phyloP scores from a whole-genome alignment of 2,329 filamentous ascomycete species.

The Didymella glomerata region DNA sequence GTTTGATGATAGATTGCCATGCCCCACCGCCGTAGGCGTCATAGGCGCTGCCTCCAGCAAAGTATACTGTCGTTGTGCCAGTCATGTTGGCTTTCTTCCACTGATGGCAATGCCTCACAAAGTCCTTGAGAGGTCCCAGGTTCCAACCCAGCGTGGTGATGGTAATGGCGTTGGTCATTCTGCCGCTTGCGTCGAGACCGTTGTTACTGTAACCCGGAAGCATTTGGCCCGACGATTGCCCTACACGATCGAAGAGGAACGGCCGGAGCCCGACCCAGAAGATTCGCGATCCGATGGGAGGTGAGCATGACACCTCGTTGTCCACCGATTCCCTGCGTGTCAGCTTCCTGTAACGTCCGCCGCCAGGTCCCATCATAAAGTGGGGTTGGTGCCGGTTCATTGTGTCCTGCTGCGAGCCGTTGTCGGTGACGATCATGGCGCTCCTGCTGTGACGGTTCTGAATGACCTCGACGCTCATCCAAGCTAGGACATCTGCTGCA shows the following conservation, averaged over 20 bases:
- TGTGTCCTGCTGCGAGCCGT: constrained; percentile 18
- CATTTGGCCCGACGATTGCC: constrained; percentile 2
- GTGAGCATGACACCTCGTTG: constrained; percentile 16
- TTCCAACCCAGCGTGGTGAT: constrained; percentile 42
- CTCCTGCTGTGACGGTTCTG: constrained; percentile 30
- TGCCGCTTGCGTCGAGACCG: constrained; percentile 20
- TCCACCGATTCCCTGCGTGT: constrained; percentile 1
- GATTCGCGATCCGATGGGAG: constrained; percentile 25
- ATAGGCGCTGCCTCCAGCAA: constrained; percentile 26
- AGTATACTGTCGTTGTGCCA: constrained; percentile 40
- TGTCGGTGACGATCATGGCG: constrained; percentile 35
- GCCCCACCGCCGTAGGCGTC: constrained; percentile 18
- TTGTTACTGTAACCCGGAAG: constrained; percentile 1
- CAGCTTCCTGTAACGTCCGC: not conserved
- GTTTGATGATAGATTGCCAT: constrained; percentile 39
- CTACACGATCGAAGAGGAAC: constrained; percentile 36
- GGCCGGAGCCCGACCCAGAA: constrained; percentile 45
- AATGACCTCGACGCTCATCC: constrained; percentile 41
- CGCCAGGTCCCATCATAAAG: not conserved
- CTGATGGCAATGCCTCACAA: constrained; percentile 35
- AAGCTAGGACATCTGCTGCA: constrained; percentile 37
- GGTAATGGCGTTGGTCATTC: constrained; percentile 29
- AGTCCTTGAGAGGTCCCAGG: constrained; percentile 34
- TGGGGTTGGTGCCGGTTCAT: constrained; percentile 1
- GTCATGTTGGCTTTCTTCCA: constrained; percentile 33